Percentiles rank a stretch among this genome's conserved stretches.
Evolutionary conservation across 345 rosid species (phyloP).

Genomic region (Bruguiera sexangula): DNA sequence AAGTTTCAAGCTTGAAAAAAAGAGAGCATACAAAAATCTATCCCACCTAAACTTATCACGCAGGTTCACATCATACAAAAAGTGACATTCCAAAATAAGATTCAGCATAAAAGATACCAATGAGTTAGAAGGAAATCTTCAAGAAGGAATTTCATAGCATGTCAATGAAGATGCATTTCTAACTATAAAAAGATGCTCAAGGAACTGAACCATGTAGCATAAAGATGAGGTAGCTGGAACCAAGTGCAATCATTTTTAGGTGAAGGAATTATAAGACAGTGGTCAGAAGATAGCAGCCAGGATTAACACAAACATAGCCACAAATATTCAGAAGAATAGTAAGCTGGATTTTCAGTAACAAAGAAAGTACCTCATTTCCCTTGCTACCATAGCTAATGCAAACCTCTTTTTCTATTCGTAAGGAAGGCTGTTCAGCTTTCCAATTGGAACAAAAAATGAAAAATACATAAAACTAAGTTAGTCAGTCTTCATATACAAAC

Average conservation of each 20-base stretch:
- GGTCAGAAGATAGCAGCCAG: background rate
- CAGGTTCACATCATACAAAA: background rate
- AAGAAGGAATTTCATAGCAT: too few relatives aligned
- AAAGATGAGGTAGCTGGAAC: too few relatives aligned
- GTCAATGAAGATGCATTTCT: too few relatives aligned
- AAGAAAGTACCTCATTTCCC: constrained; percentile 83
- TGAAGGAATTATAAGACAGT: background rate
- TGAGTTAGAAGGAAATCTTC: too few relatives aligned
- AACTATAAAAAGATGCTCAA: too few relatives aligned
- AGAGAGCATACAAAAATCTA: background rate
- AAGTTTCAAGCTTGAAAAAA: background rate
- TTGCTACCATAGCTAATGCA: constrained; percentile 88
- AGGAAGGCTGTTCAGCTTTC: constrained; percentile 51
- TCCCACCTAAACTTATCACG: background rate
- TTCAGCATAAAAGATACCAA: too few relatives aligned
- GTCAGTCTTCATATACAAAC: background rate
- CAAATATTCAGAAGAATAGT: constrained; percentile 2
- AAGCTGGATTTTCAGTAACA: constrained; percentile 1
- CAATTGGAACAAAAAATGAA: constrained; percentile 8
- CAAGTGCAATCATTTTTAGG: too few relatives aligned
- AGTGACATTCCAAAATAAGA: background rate
- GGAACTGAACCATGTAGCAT: too few relatives aligned
- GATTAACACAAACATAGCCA: background rate
- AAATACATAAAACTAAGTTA: background rate
- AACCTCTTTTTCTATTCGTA: constrained; percentile 56